Evolutionary conservation across 2,329 filamentous ascomycete species (phyloP), one percentile per base, ranked within the genome.

Genomic region (Nannizzia gypsea): DNA sequence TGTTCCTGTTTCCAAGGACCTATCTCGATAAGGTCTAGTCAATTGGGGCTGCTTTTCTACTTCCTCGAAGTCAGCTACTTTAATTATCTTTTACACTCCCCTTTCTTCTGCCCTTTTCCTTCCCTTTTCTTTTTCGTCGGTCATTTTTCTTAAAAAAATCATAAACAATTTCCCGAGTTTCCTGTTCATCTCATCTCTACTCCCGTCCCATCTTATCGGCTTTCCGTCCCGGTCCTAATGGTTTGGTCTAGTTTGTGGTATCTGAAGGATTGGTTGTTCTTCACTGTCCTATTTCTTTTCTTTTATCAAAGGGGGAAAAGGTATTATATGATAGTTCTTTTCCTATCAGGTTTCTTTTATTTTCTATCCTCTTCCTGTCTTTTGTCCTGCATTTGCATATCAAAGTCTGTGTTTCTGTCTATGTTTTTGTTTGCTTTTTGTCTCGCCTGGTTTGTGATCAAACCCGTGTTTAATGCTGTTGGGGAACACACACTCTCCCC

Each of bases 321-420:
- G 52, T 61, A 59, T 62, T 57, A 61, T 60, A 57, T 50, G 59
- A 61, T 61, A 56, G n/a, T 57, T 54, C 22, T 34, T 54, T 36
- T 54, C 20, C 48, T 58, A 58, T 54, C 59, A 42, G 42, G 24
- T 56, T 42, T 42, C 34, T 63, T 62, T 59, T 15, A 50, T 52
- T 60, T 60, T 38, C 28, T 22, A 26, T 50, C n/a, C n/a, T n/a
- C n/a, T n/a, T 62, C 44, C 56, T 60, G 44, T 40, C 17, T 57
- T 52, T 59, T 55, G 36, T 26, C 22, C 11, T 52, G 50, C 56
- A 34, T 58, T 59, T 61, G 36, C 42, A 28, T 58, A 54, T 15
- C 57, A 9, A 6, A 31, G 24, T 46, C 44, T 60, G 24, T 60
- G 44, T 57, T 57, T 46, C 26, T 59, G 8, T 15, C 28, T 26